Base-by-base conservation (phyloP, 495 filamentous ascomycete genomes). In the Penicillium turbatum region DNA sequence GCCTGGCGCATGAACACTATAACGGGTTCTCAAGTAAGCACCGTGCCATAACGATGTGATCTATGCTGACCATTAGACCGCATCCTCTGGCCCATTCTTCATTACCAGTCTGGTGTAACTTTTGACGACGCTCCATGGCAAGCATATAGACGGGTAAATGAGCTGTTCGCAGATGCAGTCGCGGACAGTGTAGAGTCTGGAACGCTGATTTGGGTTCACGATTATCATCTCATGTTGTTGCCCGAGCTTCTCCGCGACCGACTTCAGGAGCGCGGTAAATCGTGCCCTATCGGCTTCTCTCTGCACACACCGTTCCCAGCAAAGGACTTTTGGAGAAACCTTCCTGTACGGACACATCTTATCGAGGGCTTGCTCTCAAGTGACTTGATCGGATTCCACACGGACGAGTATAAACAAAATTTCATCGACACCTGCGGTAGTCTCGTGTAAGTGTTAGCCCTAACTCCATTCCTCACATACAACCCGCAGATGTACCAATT, bases 241-340 rank as follows among this genome's bases (percentile, higher is more conserved):
- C 92, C 92, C 0, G 75, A 82, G 51, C 86, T 96, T 82, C 75
- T 97, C 48, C 85, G 92, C 49, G 82, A 93, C 46, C 86, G 90
- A 58, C 75, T 87, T 29, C 79, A 82, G 17, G 69, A 70, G n/a
- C 82, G 84, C 62, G 65, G 64, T 4, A 88, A 87, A 69, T 82
- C 87, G 48, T 84, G 95, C 57, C 90, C 90, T 67, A 88, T 97
- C 65, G 92, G 91, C 49, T 96, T 96, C 74, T 96, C 93, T 67
- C 76, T 97, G 16, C 92, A 97, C 61, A 97, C 92, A 0, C 90
- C 92, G 2, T 97, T 97, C 69, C 92, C 92, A 0, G 90, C 86
- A 57, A 88, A 84, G 51, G 92, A 97, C 68, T 92, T 96, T 57
- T 95, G 93, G 76, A 82, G 90, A 13, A 90, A 91, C 50, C 73